Evolutionary conservation across 2,329 filamentous ascomycete species (phyloP).

Genomic region (Paraphaeosphaeria sporulosa): DNA sequence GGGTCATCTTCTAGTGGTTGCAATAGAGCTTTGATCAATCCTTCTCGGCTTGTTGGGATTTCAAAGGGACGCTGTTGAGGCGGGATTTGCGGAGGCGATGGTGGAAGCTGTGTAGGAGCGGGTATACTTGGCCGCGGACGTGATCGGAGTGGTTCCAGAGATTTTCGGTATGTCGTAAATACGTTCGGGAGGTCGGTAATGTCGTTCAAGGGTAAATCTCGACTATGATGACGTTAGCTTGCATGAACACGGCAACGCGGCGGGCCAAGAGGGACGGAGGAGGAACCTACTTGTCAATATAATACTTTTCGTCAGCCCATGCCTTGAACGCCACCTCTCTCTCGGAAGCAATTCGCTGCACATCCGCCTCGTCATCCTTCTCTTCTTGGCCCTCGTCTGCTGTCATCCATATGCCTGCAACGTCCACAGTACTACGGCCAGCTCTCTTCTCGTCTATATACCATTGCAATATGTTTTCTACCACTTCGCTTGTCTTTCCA

Average conservation of each 20-base stretch:
- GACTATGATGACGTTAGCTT: conserved; percentile 31
- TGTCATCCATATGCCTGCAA: conserved; percentile 77
- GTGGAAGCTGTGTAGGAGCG: conserved; percentile 64
- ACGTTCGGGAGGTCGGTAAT: conserved; percentile 73
- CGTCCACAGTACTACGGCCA: conserved; percentile 48
- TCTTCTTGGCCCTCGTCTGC: conserved; percentile 75
- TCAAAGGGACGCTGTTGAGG: conserved; percentile 68
- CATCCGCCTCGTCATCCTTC: conserved; percentile 65
- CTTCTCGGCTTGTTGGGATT: conserved; percentile 65
- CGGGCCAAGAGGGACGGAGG: not conserved
- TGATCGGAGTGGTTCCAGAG: conserved; percentile 72
- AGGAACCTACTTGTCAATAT: conserved; percentile 74
- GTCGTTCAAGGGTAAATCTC: conserved; percentile 67
- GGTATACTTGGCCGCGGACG: conserved; percentile 67
- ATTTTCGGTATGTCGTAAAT: conserved; percentile 78
- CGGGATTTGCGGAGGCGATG: conserved; percentile 65
- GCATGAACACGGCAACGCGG: not conserved
- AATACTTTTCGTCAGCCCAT: conserved; percentile 80
- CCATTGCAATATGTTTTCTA: conserved; percentile 64
- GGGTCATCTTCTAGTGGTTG: conserved; percentile 62
- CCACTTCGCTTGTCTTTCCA: conserved; percentile 66
- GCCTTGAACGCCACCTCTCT: conserved; percentile 67
- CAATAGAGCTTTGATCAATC: conserved; percentile 62
- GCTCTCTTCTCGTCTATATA: conserved; percentile 35
- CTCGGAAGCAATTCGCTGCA: conserved; percentile 62